Base-by-base conservation (phyloP, 768 basidiomycete genomes). In the Nidularia pulvinata region DNA sequence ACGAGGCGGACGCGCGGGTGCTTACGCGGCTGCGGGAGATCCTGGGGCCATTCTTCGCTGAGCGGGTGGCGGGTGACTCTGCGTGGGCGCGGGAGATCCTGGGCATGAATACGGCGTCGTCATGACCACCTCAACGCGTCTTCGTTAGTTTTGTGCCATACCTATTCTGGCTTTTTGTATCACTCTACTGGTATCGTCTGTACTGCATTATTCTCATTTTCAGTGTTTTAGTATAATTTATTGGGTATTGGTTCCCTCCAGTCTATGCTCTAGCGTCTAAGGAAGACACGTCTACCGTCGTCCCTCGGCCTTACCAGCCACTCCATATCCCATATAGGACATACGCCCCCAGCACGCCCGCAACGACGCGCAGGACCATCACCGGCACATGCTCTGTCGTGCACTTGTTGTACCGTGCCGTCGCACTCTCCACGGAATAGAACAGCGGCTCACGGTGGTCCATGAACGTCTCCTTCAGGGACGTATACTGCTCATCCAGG, bases 11-110 rank as follows among this genome's bases (percentile, higher is more conserved):
- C 59, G 65, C 68, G 5, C 70, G 62, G 22, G 63, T 82, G 11
- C 66, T 78, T 6, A 68, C 65, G 4, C 80, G 76, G 52, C 65
- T 92, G 45, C 71, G 70, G 5, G 78, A 83, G 13, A 61, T 78
- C 1, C 57, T 93, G 7, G 91, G 91, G 11, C 77, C 79, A 32
- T 80, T 79, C 54, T 89, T 92, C 58, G 80, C 85, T 0, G 74
- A 78, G 46, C 73, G 73, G 45, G 64, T 92, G 14, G 68, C 72
- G 2, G 74, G 71, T 33, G 90, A 92, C 64, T 77, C 79, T 7
- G 71, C 70, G 3, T 91, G 90, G 90, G 85, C 86, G 5, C 65
- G 76, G 56, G 81, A 82, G 25, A 13, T 19, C 16, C 39, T 42
- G 16, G 39, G 39, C 13, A 42, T 42, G 16, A 42, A 19, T 3